Base-by-base conservation (phyloP, 1,284 basidiomycete species). In the Takashimella koratensis region DNA sequence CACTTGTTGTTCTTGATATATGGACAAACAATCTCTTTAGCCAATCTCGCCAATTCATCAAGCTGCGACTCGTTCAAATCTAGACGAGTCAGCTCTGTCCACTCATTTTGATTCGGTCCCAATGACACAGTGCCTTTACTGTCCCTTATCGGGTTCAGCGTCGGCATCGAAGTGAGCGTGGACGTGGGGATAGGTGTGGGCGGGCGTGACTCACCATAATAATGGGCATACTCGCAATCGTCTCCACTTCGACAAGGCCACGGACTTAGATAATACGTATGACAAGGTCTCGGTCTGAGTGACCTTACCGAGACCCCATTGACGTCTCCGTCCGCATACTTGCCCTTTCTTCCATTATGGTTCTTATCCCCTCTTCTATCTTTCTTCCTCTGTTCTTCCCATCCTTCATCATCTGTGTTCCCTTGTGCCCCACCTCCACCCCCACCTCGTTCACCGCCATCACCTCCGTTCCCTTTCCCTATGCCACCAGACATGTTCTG, bases 21-120 rank as follows among this genome's bases (percentile, higher is more conserved):
- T 0, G 71, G 71, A 55, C 71, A 73, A 21, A 69, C 59, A 21
- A 71, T 69, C 52, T 67, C 64, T 54, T 73, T 71, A 11, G 71
- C 66, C 45, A 70, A 56, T 46, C 61, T 57, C 2, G 61, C 54
- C 1, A 73, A 62, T 48, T 71, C 69, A 22, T 64, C 60, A 2
- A 65, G 53, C 52, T 73, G 69, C 19, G 56, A 53, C 19, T 69
- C 62, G 56, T 60, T 65, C 30, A 73, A 60, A 41, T 65, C 63
- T 65, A 41, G 16, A 12, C 22, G 19, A 13, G 41, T 16, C 22
- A 44, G 20, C 19, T 20, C 12, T 46, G 55, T n/a, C n/a, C n/a
- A n/a, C n/a, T n/a, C n/a, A n/a, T n/a, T 10, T 26, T 21, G 11
- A 11, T 45, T 30, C 20, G 16, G 26, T 40, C 27, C 21, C n/a